Conservation (phyloP, 2,329 filamentous ascomycete genomes). For the Calonectria hongkongensis region DNA sequence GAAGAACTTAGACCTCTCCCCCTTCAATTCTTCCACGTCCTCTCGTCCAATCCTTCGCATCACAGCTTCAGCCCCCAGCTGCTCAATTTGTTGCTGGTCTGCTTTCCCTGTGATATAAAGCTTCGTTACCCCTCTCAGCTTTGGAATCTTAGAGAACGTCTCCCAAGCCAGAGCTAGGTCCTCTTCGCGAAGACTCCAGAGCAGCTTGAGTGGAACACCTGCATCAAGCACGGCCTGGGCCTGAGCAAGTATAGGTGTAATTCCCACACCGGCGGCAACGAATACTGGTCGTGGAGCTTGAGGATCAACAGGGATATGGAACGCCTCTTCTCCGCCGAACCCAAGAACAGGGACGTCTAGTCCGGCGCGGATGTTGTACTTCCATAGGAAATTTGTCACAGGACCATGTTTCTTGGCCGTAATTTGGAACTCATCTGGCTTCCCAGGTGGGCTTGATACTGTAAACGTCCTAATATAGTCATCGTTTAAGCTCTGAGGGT, state of each 20-base stretch:
- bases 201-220: constrained; percentile 68
- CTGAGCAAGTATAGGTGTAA: constrained; percentile 87
- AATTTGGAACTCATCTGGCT: constrained; percentile 77
- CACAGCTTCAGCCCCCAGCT: constrained; percentile 59
- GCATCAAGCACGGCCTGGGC: constrained; percentile 67
- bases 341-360: constrained; percentile 82
- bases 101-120: constrained; percentile 79
- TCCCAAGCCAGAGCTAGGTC: constrained; percentile 80
- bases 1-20: constrained; percentile 69
- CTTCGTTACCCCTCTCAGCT: constrained; percentile 70
- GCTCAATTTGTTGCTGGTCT: constrained; percentile 58
- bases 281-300: constrained; percentile 69
- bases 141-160: constrained; percentile 70
- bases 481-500: constrained; percentile 87
- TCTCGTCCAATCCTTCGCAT: constrained; percentile 61
- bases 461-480: constrained; percentile 91
- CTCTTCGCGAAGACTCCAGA: constrained; percentile 80
- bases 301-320: constrained; percentile 59
- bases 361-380: constrained; percentile 69
- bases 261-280: constrained; percentile 86
- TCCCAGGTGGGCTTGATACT: constrained; percentile 76
- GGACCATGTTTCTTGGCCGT: constrained; percentile 82
- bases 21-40: constrained; percentile 65
- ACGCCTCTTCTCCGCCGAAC: constrained; percentile 78
- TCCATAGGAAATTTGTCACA: constrained; percentile 80